Evolutionary conservation across 768 basidiomycete genomes (phyloP).

Genomic region (Nidularia sp.): DNA sequence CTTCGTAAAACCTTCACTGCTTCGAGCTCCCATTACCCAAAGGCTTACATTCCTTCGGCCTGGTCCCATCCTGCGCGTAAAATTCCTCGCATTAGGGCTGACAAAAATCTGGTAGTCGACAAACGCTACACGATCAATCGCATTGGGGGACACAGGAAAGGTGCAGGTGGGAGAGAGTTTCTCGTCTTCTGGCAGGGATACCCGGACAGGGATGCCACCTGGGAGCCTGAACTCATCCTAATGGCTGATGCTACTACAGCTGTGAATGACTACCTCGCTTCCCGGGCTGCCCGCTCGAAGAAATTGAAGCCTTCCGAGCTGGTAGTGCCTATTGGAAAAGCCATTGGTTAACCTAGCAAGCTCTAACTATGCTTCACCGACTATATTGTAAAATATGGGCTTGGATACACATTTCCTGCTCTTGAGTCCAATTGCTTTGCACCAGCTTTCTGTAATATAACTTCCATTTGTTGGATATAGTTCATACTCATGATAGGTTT

Average conservation of each 20-base stretch:
- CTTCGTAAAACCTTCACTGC: constrained; percentile 29
- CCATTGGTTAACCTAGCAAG: too few species aligned
- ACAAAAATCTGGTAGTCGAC: constrained; percentile 28
- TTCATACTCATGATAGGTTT: too few species aligned
- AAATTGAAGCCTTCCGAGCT: too few species aligned
- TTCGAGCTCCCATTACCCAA: background rate
- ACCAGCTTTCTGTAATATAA: too few species aligned
- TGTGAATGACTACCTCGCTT: constrained; percentile 42
- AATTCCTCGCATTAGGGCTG: constrained; percentile 36
- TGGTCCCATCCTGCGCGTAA: constrained; percentile 46
- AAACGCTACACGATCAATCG: constrained; percentile 37
- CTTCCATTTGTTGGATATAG: too few species aligned
- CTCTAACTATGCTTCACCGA: too few species aligned
- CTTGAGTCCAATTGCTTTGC: too few species aligned
- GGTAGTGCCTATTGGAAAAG: too few species aligned
- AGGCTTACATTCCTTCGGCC: constrained; percentile 31
- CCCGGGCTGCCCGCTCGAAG: too few species aligned
- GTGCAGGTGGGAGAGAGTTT: constrained; percentile 33
- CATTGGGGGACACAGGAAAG: constrained; percentile 32
- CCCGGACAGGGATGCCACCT: constrained; percentile 43
- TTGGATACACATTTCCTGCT: too few species aligned
- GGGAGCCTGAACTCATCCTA: constrained; percentile 49
- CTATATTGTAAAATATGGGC: too few species aligned
- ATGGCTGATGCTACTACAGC: constrained; percentile 42
- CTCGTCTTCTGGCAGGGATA: constrained; percentile 57